Percentiles rank a stretch among this genome's conserved stretches.
Evolutionary conservation across 2,329 filamentous ascomycete genomes (phyloP).

Genomic region (Trichoderma hamatum): DNA sequence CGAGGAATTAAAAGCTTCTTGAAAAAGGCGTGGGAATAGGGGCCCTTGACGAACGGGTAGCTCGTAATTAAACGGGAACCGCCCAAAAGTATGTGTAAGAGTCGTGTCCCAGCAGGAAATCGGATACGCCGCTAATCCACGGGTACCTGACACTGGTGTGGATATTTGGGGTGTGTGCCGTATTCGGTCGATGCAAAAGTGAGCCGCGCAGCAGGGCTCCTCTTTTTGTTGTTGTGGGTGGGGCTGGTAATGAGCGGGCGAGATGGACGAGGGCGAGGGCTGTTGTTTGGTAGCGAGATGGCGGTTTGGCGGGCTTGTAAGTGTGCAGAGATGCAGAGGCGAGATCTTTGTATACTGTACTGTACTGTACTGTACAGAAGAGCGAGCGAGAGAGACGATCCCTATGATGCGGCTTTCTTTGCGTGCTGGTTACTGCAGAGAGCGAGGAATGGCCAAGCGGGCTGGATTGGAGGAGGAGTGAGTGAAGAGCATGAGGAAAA

Average conservation of each 20-base stretch:
- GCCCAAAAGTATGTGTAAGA: conserved; percentile 2
- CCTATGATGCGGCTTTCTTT: background rate
- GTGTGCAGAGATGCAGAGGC: too few relatives aligned
- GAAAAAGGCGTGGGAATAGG: conserved; percentile 13
- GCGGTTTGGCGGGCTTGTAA: background rate
- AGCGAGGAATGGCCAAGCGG: background rate
- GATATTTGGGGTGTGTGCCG: conserved; percentile 28
- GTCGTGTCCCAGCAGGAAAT: conserved; percentile 9
- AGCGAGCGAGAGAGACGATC: too few relatives aligned
- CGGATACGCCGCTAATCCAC: conserved; percentile 28
- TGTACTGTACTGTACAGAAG: too few relatives aligned
- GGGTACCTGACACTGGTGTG: conserved; percentile 33
- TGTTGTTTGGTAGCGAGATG: background rate
- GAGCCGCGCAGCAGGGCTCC: conserved; percentile 15
- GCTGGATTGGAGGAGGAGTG: background rate
- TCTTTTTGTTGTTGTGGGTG: background rate
- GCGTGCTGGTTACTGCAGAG: background rate
- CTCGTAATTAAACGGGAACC: conserved; percentile 22
- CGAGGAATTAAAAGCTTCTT: conserved; percentile 19
- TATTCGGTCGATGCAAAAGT: conserved; percentile 24
- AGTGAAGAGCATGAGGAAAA: background rate
- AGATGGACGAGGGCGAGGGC: background rate
- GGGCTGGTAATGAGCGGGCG: background rate
- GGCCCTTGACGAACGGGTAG: conserved; percentile 22
- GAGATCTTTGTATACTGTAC: too few relatives aligned